These are phyloP conservation scores for Trichoderma aggressivum DNA, from an alignment of 2,329 filamentous ascomycete species.

Conservation along the genomic window DNA sequence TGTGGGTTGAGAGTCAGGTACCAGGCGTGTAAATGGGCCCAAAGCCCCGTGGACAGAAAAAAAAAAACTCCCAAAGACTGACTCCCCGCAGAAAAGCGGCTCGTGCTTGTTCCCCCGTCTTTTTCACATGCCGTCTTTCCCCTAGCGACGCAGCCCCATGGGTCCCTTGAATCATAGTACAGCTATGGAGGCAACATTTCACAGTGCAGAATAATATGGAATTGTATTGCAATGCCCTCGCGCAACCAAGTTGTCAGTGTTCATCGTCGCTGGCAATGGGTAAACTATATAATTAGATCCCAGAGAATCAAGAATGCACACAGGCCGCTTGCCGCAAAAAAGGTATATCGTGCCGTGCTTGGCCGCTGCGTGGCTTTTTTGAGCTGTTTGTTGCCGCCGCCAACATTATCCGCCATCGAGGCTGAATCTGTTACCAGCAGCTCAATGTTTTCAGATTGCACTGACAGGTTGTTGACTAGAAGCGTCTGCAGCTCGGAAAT, in stretches of 20 bases:
- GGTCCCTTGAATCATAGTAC: background rate
- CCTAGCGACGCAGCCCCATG: background rate
- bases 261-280: background rate
- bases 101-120: background rate
- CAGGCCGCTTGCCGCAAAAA: slow-evolving; percentile 73
- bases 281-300: slow-evolving; percentile 62
- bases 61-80: background rate
- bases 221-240: background rate
- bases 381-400: slow-evolving; percentile 84
- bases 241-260: background rate
- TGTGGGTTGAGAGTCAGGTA: background rate
- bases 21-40: background rate
- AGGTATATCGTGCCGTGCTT: slow-evolving; percentile 73
- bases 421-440: slow-evolving; percentile 82
- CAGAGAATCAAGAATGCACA: slow-evolving; percentile 72
- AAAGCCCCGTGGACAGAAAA: slow-evolving; percentile 1
- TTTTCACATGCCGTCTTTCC: slow-evolving; percentile 4
- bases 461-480: slow-evolving; percentile 78
- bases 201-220: background rate
- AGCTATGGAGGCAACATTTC: background rate
- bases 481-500: slow-evolving; percentile 90
- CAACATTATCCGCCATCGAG: slow-evolving; percentile 80
- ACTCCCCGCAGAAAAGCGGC: slow-evolving; percentile 7
- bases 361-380: slow-evolving; percentile 73
- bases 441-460: slow-evolving; percentile 85